Conservation (phyloP, 345 rosid species). For the Rhizophora mangle region DNA sequence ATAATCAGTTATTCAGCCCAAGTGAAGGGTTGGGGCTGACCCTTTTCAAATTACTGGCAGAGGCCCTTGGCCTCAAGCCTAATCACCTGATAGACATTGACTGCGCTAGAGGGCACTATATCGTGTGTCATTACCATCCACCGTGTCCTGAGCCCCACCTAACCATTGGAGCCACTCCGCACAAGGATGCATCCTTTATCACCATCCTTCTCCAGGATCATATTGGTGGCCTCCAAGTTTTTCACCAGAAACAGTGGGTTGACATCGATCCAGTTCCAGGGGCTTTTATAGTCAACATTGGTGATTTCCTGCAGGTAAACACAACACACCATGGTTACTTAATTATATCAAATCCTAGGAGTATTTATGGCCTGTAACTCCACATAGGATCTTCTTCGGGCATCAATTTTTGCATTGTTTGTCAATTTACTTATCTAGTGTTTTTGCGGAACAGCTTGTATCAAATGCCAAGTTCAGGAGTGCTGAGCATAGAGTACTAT, state of each 20-base stretch:
- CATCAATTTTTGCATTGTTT: too few species aligned
- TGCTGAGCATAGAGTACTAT: conserved; percentile 23
- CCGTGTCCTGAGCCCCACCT: conserved; percentile 28
- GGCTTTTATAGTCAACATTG: conserved; percentile 16
- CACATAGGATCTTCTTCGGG: too few species aligned
- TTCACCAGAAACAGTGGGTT: conserved; percentile 17
- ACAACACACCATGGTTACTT: too few species aligned
- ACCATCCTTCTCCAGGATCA: conserved; percentile 22
- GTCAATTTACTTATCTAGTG: neutral
- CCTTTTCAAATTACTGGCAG: conserved; percentile 18
- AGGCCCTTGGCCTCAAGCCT: conserved; percentile 24
- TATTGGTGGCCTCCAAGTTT: conserved; percentile 21
- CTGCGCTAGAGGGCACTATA: conserved; percentile 18
- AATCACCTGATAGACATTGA: conserved; percentile 15
- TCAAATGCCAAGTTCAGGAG: conserved; percentile 23
- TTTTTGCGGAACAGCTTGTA: conserved; percentile 10
- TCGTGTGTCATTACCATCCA: conserved; percentile 31
- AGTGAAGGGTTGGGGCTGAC: conserved; percentile 6
- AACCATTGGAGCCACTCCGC: conserved; percentile 20
- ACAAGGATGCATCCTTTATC: conserved; percentile 17
- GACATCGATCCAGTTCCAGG: conserved; percentile 6
- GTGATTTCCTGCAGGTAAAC: conserved; percentile 27
- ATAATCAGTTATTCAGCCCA: conserved; percentile 14
- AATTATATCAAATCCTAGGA: too few species aligned
- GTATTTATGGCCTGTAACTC: too few species aligned